These are phyloP conservation scores for Haplosporangium sp. DNA, from an alignment of 371 early-diverging fungal species.

Conservation along the genomic window DNA sequence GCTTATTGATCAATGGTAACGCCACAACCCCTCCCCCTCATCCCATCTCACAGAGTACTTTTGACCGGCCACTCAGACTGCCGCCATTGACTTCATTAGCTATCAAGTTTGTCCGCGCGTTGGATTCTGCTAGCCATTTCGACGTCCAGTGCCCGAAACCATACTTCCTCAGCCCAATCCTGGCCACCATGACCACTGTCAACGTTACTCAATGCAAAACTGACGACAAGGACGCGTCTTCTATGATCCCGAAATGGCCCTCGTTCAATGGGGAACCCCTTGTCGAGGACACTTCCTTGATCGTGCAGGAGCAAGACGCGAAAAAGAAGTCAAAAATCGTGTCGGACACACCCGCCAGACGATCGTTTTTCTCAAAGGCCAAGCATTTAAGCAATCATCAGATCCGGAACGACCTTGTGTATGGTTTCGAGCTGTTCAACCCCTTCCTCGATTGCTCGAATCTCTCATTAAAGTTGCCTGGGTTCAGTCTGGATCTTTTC, in stretches of 20 bases:
- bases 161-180: conserved; percentile 75
- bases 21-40: too few species aligned
- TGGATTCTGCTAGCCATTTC: conserved; percentile 79
- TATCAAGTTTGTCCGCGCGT: conserved; percentile 75
- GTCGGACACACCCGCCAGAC: conserved; percentile 1
- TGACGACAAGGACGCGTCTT: neutral
- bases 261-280: conserved; percentile 50
- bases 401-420: conserved; percentile 60
- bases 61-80: conserved; percentile 72
- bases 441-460: conserved; percentile 69
- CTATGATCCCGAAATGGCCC: conserved; percentile 47
- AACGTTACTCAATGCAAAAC: conserved; percentile 43
- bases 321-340: conserved; percentile 15
- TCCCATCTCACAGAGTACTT: conserved; percentile 59
- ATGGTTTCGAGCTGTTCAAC: conserved; percentile 72
- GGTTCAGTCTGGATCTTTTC: conserved; percentile 62
- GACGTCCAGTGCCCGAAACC: conserved; percentile 79
- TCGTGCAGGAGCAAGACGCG: conserved; percentile 10
- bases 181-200: conserved; percentile 74
- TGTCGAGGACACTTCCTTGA: conserved; percentile 40
- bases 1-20: too few species aligned
- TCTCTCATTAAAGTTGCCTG: conserved; percentile 64
- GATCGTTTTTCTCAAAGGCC: conserved; percentile 16
- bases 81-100: conserved; percentile 79
- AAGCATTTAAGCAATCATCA: conserved; percentile 49